These are phyloP conservation scores for Pseudogymnoascus sp. DNA, from an alignment of 2,329 filamentous ascomycete genomes.

Conservation along the genomic window DNA sequence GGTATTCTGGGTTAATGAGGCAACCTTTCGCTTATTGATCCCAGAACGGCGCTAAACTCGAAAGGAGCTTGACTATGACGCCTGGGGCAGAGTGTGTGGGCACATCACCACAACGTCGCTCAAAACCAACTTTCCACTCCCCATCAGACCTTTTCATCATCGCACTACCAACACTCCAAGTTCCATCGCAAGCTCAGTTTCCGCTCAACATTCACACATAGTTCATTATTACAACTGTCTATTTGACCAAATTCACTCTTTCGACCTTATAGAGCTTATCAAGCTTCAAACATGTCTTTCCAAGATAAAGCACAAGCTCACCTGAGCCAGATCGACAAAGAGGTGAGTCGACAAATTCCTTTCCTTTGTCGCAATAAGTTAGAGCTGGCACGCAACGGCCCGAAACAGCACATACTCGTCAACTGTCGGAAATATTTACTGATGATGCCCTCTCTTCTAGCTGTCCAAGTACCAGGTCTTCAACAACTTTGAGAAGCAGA, in stretches of 20 bases:
- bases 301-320: slow-evolving; percentile 72
- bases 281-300: slow-evolving; percentile 51
- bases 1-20: slow-evolving; percentile 10
- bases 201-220: slow-evolving; percentile 21
- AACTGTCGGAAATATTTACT: not conserved
- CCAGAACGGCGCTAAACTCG: slow-evolving; percentile 9
- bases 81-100: slow-evolving; percentile 6
- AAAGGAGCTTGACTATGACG: slow-evolving; percentile 6
- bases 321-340: slow-evolving; percentile 71
- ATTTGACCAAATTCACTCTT: not conserved
- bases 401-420: not conserved
- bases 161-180: not conserved
- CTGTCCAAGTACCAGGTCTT: slow-evolving; percentile 78
- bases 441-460: slow-evolving; percentile 36
- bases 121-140: slow-evolving; percentile 7
- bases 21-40: slow-evolving; percentile 11
- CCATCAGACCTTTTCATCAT: slow-evolving; percentile 7
- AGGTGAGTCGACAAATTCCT: slow-evolving; percentile 47
- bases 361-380: not conserved
- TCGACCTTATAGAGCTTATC: not conserved
- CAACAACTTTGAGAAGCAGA: slow-evolving; percentile 80
- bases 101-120: slow-evolving; percentile 7
- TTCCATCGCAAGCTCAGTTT: slow-evolving; percentile 5
- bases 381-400: not conserved
- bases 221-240: slow-evolving; percentile 16